Base-by-base conservation (phyloP, 768 basidiomycete genomes). In the Lepiota brunneoincarnata region DNA sequence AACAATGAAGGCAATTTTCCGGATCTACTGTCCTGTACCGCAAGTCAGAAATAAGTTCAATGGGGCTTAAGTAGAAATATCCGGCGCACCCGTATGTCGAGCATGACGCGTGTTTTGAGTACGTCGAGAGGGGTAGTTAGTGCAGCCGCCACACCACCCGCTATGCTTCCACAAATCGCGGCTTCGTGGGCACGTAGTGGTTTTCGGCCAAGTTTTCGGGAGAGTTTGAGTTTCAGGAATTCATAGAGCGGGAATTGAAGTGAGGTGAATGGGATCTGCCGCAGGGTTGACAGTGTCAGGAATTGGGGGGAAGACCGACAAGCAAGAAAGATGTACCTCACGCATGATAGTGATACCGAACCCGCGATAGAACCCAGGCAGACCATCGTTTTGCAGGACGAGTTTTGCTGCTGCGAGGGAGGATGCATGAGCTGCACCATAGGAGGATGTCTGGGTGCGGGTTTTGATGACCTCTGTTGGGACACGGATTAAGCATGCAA, bases 221-320 rank as follows among this genome's bases (percentile, higher is more conserved):
- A 86, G 18, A 93, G 71, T 20, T 76, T 75, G 4, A 75, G 55
- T 67, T 98, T 98, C 58, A 99, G 74, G 28, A 83, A 73, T 71
- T 98, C 97, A 63, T 98, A 99, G 20, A 98, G 70, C 2, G 97
- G 96, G 68, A 98, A 98, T 66, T 98, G 96, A 17, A 98, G 74
- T 1, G 92, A 94, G 2, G 93, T 94, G 75, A 98, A 98, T 1
- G 96, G 96, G 38, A 99, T 93, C 94, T 98, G n/a, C n/a, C n/a
- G n/a, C n/a, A 49, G 41, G 39, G 21, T 12, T 47, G 47, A 41
- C 46, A 20, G 62, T 56, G 50, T 58, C 18, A 51, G 49, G 37
- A 26, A 31, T 21, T 7, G 23, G 4, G 74, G 76, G 1, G 75
- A 21, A 24, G 79, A 23, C 24, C 18, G 24, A 26, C 64, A 14